Base-by-base conservation (phyloP, 192 early-diverging fungal species). In the Umbelopsis isabellina region DNA sequence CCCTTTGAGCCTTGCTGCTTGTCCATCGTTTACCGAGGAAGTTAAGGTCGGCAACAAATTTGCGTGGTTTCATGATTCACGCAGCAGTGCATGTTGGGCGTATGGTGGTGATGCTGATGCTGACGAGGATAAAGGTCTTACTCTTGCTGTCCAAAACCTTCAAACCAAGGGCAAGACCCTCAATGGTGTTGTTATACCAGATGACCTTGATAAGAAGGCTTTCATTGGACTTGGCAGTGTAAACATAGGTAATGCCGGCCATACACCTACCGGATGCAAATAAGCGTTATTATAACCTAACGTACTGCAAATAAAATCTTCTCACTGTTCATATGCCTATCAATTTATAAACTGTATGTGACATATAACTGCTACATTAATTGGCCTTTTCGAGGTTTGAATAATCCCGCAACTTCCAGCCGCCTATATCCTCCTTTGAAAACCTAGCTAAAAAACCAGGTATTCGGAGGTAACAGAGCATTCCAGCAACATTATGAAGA, bases 31-130 rank as follows among this genome's bases (percentile, higher is more conserved):
- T 41, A 50, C 52, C 21, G 35, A 75, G 47, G 18, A 65, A 66
- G 70, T 75, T 61, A 70, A 75, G 68, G 61, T 23, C 13, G 74
- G 74, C 13, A 70, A 69, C 69, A 70, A 50, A 23, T 75, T 75
- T 75, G 74, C 74, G 13, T 75, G 74, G 74, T 75, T 75, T 58
- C 37, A 70, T 33, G 74, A 75, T 68, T 70, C 55, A 51, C 74
- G 74, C 50, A 69, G 65, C 47, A 70, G 74, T 65, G 74, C 74
- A 44, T 61, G 55, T 18, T 75, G 74, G 74, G 74, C 74, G 30
- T 75, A 75, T 66, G 74, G 67, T 25, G 74, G 74, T 37, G 74
- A 75, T 66, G 64, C 52, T 7, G n/a, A 44, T 61, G 74, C 67
- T 46, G 41, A 48, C 12, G 74, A 75, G 65, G 51, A n/a, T 46